Percentiles rank a stretch among this genome's conserved stretches.
These are phyloP conservation scores for Aschersonia sp. DNA, from an alignment of 2,329 filamentous ascomycete genomes.

Conservation along the genomic window DNA sequence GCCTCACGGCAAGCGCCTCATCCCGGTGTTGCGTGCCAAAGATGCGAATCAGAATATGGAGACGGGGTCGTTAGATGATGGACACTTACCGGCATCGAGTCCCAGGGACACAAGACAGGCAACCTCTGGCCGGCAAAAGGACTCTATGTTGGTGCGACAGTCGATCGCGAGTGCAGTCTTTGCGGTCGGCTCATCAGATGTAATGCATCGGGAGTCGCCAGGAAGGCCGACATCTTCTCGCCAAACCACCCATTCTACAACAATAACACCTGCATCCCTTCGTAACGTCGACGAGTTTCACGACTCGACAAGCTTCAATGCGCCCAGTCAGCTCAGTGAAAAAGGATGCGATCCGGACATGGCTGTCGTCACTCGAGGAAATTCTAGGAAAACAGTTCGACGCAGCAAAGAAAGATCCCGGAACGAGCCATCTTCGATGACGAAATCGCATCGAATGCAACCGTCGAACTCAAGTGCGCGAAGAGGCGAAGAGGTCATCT, in stretches of 20 bases:
- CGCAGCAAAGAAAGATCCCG: not conserved
- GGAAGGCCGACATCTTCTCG: too few species aligned
- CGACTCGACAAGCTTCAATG: too few species aligned
- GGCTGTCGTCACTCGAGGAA: too few species aligned
- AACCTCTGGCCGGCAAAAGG: not conserved
- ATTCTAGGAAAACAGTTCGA: too few species aligned
- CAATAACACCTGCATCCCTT: too few species aligned
- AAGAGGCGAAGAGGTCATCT: not conserved
- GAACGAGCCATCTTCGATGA: not conserved
- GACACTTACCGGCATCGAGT: not conserved
- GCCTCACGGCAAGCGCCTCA: not conserved
- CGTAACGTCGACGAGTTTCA: too few species aligned
- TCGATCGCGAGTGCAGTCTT: too few species aligned
- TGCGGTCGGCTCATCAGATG: too few species aligned
- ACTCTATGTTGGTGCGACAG: not conserved
- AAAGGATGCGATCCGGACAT: too few species aligned
- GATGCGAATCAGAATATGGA: not conserved
- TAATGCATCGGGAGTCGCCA: too few species aligned
- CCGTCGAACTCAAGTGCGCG: not conserved
- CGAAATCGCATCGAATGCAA: not conserved
- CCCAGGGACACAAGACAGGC: not conserved
- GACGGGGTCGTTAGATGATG: not conserved
- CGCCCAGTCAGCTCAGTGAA: too few species aligned
- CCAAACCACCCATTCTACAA: too few species aligned
- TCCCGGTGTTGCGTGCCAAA: constrained; percentile 1